Evolutionary conservation across 1,139 yeast species (phyloP), one percentile per base, ranked within the genome.

Genomic region (Nadsonia commutata): DNA sequence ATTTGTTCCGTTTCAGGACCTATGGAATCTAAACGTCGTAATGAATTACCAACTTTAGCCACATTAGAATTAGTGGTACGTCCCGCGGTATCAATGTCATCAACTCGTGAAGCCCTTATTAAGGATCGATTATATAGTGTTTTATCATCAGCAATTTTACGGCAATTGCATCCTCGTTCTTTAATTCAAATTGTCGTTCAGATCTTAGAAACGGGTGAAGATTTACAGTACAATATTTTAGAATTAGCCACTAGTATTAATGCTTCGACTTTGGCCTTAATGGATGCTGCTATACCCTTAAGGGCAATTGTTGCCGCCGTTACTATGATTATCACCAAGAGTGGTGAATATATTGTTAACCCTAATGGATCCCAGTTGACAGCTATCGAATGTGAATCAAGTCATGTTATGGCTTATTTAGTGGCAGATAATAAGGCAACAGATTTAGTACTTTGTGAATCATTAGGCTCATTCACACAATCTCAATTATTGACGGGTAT

Each of bases 1-100:
- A 61, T 85, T 2, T 76, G 80, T 38, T 77, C 95, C 0, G 88
- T 88, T 1, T 73, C 88, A 1, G 98, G 98, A 0, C 98, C 98
- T 0, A 72, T 88, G 40, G 97, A 88, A 55, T 83, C 88, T 9
- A 81, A 80, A 59, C 63, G 74, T 18, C 72, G 93, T 52, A 95
- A 86, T 57, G 98, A 90, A 58, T 62, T 80, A 37, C 95, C 97
- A 6, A 80, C 82, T 20, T 69, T 71, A 41, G 80, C 90, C 17
- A 76, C 85, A 20, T 61, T 90, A 36, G 96, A 86, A 59, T 71
- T 90, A n/a, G 73, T 77, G 20, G 76, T 88, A 2, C 68, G 88
- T 42, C 96, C 97, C 1, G 74, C 82, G 19, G 64, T 69, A 8
- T 96, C 96, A 1, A 69, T 80, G 2, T 71, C 94, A 3, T 65